A percentile compares a stretch with the other conserved stretches of the same genome.
Evolutionary conservation across 495 filamentous ascomycete genomes (phyloP).

Genomic region (Aspergillus sparsus): DNA sequence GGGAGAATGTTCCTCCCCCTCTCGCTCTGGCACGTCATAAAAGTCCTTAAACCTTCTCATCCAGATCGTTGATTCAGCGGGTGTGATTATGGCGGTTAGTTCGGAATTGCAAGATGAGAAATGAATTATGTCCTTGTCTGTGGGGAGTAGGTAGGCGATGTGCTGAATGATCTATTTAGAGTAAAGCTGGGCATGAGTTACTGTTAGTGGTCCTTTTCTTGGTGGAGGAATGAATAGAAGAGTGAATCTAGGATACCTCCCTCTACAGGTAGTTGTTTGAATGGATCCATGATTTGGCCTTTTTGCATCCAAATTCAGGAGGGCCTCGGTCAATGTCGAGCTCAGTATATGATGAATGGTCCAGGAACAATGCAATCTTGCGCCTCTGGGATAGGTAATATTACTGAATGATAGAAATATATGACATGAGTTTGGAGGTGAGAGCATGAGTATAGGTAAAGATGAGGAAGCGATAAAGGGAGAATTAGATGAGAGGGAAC

Average conservation of each 20-base stretch:
- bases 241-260: too few relatives aligned
- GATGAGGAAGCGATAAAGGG: not conserved
- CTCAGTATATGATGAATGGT: too few relatives aligned
- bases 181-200: not conserved
- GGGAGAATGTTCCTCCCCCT: slow-evolving; percentile 14
- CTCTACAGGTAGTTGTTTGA: too few relatives aligned
- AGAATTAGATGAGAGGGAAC: not conserved
- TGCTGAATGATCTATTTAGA: slow-evolving; percentile 41
- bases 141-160: slow-evolving; percentile 37
- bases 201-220: not conserved
- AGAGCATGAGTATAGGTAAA: not conserved
- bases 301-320: too few relatives aligned
- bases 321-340: too few relatives aligned
- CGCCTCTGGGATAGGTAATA: not conserved
- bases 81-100: slow-evolving; percentile 23
- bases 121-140: slow-evolving; percentile 34
- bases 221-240: slow-evolving; percentile 26
- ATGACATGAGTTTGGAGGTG: not conserved
- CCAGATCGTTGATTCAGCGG: slow-evolving; percentile 35
- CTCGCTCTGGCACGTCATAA: slow-evolving; percentile 34
- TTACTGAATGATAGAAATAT: not conserved
- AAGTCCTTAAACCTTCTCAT: slow-evolving; percentile 31
- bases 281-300: too few relatives aligned
- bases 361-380: too few relatives aligned
- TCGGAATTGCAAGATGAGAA: slow-evolving; percentile 34